These are phyloP conservation scores for Fusarium incarnatum DNA, from an alignment of 2,329 filamentous ascomycete genomes.

Conservation along the genomic window DNA sequence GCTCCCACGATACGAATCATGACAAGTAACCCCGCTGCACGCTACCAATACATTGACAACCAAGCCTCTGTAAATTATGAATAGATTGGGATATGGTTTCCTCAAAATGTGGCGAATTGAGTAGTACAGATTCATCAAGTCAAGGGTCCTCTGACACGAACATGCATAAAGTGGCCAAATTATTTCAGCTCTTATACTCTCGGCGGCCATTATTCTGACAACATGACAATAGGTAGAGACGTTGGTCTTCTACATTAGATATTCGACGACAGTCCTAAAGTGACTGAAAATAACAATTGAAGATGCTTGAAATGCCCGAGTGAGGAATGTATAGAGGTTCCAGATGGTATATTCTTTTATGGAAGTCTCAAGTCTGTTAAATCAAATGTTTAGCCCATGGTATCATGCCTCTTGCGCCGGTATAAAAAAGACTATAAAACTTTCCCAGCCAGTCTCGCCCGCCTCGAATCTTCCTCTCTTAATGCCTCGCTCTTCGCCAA, in stretches of 20 bases:
- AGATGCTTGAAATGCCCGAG: background rate
- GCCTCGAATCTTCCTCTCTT: conserved; percentile 70
- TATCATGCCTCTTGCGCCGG: conserved; percentile 46
- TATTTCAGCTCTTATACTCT: too few species aligned
- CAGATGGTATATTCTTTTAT: background rate
- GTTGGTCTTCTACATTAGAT: background rate
- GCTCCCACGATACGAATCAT: background rate
- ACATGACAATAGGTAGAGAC: background rate
- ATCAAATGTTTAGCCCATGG: conserved; percentile 33
- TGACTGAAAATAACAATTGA: background rate
- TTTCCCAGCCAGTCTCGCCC: conserved; percentile 61
- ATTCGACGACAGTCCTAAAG: background rate
- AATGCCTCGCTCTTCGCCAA: conserved; percentile 72
- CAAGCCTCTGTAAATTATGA: background rate
- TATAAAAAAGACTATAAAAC: conserved; percentile 29
- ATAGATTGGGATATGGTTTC: background rate
- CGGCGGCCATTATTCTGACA: too few species aligned
- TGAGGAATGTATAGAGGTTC: background rate
- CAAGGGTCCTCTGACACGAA: background rate
- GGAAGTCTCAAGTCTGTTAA: background rate
- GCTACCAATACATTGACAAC: background rate
- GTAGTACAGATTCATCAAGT: background rate
- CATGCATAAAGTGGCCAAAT: too few species aligned
- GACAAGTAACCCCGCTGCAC: background rate
- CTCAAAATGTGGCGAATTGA: background rate